These are phyloP conservation scores for Chaetomiaceae sp. DNA, from an alignment of 2,329 filamentous ascomycete genomes.

Conservation along the genomic window DNA sequence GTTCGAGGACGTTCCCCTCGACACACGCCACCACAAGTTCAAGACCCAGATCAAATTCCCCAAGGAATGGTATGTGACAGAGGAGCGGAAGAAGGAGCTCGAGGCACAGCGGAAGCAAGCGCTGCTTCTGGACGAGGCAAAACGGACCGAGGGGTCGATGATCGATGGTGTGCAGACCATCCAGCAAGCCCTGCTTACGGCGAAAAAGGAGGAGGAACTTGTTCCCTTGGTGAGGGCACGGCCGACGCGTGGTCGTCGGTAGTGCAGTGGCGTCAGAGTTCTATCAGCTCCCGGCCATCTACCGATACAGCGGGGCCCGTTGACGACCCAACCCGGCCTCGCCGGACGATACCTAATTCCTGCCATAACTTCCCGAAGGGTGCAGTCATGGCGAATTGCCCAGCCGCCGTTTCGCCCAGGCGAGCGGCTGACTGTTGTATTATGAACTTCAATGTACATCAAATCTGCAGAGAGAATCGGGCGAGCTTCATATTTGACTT, in stretches of 20 bases:
- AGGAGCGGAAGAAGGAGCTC: slow-evolving; percentile 62
- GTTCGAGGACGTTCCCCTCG: slow-evolving; percentile 85
- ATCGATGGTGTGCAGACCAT: slow-evolving; percentile 55
- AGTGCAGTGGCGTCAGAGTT: background rate
- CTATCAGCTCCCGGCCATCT: background rate
- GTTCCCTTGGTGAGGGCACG: slow-evolving; percentile 7
- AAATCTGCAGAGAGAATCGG: slow-evolving; percentile 12
- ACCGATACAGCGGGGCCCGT: too few species aligned
- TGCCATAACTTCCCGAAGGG: background rate
- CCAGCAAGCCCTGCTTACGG: slow-evolving; percentile 34
- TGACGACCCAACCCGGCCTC: too few species aligned
- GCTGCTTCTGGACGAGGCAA: slow-evolving; percentile 51
- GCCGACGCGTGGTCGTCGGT: slow-evolving; percentile 6
- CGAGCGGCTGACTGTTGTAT: slow-evolving; percentile 10
- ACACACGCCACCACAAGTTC: slow-evolving; percentile 76
- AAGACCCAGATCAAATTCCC: slow-evolving; percentile 70
- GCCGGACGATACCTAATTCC: too few species aligned
- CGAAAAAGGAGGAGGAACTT: slow-evolving; percentile 6
- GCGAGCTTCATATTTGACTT: background rate
- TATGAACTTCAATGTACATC: slow-evolving; percentile 20
- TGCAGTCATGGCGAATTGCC: background rate
- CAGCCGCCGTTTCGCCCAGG: background rate
- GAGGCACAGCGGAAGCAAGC: slow-evolving; percentile 53
- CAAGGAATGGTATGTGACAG: slow-evolving; percentile 74
- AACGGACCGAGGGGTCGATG: slow-evolving; percentile 49